These are phyloP conservation scores for Cenchrus americanus DNA, from an alignment of 176 grass and related monocot species.

Conservation along the genomic window DNA sequence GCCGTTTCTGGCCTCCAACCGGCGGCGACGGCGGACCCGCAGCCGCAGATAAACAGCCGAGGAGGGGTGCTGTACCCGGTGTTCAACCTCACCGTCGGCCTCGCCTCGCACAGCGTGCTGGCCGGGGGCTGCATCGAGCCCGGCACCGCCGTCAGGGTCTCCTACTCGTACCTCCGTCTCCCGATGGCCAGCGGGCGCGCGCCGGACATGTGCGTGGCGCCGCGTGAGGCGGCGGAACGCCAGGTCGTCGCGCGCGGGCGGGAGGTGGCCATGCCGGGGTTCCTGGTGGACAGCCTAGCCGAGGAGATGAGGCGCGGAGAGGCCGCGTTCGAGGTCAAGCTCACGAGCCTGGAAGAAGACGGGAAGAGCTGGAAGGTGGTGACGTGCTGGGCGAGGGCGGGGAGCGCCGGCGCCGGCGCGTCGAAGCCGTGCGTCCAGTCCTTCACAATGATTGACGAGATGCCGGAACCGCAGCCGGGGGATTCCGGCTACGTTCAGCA, in stretches of 20 bases:
- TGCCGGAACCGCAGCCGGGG: neutral
- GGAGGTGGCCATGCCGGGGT: conserved; percentile 13
- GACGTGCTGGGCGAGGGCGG: neutral
- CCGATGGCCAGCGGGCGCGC: neutral
- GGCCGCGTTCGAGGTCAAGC: conserved; percentile 21
- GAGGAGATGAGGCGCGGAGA: neutral
- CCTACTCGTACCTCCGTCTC: conserved; percentile 17
- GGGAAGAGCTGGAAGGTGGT: neutral
- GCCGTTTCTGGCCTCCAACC: conserved; percentile 23
- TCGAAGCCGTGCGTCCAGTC: neutral
- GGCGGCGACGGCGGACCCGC: neutral
- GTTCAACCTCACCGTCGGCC: conserved; percentile 35
- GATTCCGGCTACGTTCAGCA: neutral
- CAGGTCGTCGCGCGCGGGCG: neutral
- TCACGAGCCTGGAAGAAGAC: neutral
- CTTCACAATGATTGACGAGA: neutral
- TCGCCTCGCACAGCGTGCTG: neutral
- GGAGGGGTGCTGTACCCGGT: conserved; percentile 1
- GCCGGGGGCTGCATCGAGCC: neutral
- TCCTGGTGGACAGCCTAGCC: conserved; percentile 7
- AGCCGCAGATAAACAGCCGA: neutral
- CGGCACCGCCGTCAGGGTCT: neutral
- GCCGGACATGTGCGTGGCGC: neutral
- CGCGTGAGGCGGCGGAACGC: neutral
- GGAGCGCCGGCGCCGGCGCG: neutral